Evolutionary conservation across 108 stramenopile species (phyloP), one percentile per base, ranked within the genome.

Genomic region (Discostella stelligeroides): DNA sequence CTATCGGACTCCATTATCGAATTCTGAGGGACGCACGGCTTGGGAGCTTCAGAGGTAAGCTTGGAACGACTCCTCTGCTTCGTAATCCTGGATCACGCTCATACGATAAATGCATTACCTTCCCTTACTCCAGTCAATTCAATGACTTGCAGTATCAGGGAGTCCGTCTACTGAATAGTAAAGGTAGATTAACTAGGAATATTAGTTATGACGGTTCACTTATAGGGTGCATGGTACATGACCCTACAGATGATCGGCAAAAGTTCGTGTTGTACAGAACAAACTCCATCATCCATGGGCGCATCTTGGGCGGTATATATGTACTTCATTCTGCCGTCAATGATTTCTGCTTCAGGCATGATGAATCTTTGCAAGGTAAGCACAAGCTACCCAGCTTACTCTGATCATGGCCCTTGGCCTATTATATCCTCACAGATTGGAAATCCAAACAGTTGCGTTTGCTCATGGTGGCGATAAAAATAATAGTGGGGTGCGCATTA

Each of bases 301-400:
- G n/a, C n/a, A n/a, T n/a, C n/a, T n/a, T n/a, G 8, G 18, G n/a
- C 21, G 38, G 42, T 9, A 28, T 10, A 17, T 51, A 34, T 34
- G 51, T 25, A 63, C 17, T 43, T 20, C 38, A 8, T 27, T n/a
- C 41, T 20, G 46, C 27, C 8, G 51, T 75, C 28, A 50, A 75
- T 34, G 74, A 75, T 56, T 75, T 75, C 66, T 61, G 66, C 41
- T 75, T 75, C 34, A 20, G 41, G 17, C 15, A 27, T 5, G n/a
- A 55, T 55, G 34, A 13, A 54, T 27, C 54, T 25, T 37, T 51
- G 37, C 25, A 40, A 53, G 50, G 53, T 42, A 56, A 50, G 53
- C 23, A 24, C n/a, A n/a, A n/a, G n/a, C n/a, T n/a, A n/a, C n/a
- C n/a, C n/a, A n/a, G n/a, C n/a, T n/a, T n/a, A n/a, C 0, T n/a